phyloP scores from a whole-genome alignment of 805 yeast species.

The Monosporozyma solicola region DNA sequence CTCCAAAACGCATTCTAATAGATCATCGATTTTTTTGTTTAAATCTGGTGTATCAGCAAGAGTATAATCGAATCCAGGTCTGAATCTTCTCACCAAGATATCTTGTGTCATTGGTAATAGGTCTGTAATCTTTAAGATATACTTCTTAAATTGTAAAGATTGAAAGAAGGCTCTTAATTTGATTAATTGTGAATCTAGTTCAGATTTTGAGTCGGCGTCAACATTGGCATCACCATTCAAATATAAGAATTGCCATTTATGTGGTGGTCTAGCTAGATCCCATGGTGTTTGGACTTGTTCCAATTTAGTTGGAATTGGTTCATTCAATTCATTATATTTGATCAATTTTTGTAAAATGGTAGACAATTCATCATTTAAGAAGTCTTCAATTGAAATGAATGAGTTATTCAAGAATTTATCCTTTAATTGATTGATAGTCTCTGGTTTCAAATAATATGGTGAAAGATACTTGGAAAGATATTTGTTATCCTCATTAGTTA shows the following conservation, averaged over 20 bases:
- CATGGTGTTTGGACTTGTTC: conserved; percentile 61
- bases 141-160: conserved; percentile 56
- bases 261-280: conserved; percentile 90
- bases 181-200: conserved; percentile 22
- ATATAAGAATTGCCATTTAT: conserved; percentile 69
- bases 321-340: conserved; percentile 52
- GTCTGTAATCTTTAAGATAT: conserved; percentile 56
- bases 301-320: conserved; percentile 47
- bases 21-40: conserved; percentile 31
- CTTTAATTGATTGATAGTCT: conserved; percentile 36
- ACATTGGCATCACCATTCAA: conserved; percentile 13
- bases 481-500: neutral
- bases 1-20: conserved; percentile 42
- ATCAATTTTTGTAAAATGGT: conserved; percentile 37
- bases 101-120: conserved; percentile 57
- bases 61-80: conserved; percentile 93
- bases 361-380: conserved; percentile 53
- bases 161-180: conserved; percentile 51
- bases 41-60: conserved; percentile 58
- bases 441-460: conserved; percentile 35
- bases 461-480: neutral
- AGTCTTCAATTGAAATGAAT: conserved; percentile 52
- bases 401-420: conserved; percentile 57
- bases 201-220: neutral
- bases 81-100: conserved; percentile 69